Evolutionary conservation across 345 rosid species (phyloP).

Genomic region (Aquilaria yunnanensis): DNA sequence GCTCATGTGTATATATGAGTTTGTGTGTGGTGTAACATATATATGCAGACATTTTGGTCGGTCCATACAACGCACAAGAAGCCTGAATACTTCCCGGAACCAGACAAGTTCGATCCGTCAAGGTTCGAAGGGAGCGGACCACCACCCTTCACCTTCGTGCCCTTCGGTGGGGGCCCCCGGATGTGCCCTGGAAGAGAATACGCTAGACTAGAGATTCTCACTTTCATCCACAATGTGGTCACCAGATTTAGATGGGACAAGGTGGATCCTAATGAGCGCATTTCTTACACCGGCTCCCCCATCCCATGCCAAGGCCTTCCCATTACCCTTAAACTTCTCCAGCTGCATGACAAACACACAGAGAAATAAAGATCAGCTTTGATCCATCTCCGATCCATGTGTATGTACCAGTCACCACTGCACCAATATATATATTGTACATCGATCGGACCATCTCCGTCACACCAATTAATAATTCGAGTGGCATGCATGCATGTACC

Average conservation of each 20-base stretch:
- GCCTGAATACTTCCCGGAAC: conserved; percentile 22
- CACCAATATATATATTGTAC: no score
- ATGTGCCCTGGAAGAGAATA: conserved; percentile 29
- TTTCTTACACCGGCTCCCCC: conserved; percentile 20
- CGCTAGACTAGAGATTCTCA: conserved; percentile 22
- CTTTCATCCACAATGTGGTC: conserved; percentile 20
- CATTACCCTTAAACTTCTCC: not conserved
- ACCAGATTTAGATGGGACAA: conserved; percentile 17
- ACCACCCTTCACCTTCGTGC: conserved; percentile 19
- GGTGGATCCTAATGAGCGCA: conserved; percentile 17
- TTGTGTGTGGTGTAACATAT: no score
- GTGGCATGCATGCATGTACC: no score
- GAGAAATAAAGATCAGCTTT: no score
- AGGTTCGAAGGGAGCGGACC: conserved; percentile 20
- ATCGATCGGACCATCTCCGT: no score
- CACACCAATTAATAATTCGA: no score
- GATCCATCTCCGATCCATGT: not conserved
- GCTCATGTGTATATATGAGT: no score
- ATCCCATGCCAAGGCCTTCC: conserved; percentile 22
- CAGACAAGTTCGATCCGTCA: conserved; percentile 26
- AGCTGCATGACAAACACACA: no score
- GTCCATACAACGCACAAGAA: conserved; percentile 20
- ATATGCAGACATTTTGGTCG: conserved; percentile 22
- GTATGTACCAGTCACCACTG: not conserved
- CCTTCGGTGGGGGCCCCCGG: conserved; percentile 29